Conservation (phyloP, 495 filamentous ascomycete species). For the Aspergillus nanangensis region DNA sequence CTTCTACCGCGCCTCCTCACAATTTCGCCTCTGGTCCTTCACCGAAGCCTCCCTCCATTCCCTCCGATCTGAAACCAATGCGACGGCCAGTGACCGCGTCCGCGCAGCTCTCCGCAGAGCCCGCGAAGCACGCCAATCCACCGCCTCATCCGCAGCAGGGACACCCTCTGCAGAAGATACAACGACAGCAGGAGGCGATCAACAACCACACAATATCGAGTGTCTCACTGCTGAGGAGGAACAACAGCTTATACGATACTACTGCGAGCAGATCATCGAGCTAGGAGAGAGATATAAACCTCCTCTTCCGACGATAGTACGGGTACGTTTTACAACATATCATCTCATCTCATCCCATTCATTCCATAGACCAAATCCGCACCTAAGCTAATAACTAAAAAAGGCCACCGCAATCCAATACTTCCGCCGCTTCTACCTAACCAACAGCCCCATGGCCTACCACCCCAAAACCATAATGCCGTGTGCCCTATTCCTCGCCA, state of each 20-base stretch:
- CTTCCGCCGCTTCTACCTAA: constrained; percentile 89
- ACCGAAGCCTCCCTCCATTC: constrained; percentile 64
- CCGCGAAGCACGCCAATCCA: constrained; percentile 35
- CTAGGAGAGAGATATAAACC: constrained; percentile 73
- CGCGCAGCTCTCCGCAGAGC: constrained; percentile 53
- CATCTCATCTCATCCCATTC: too few relatives aligned
- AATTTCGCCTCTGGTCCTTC: constrained; percentile 93
- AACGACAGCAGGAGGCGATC: constrained; percentile 25
- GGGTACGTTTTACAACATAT: constrained; percentile 40
- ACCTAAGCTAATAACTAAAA: not conserved
- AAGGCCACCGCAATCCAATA: constrained; percentile 89
- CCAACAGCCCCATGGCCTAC: constrained; percentile 92
- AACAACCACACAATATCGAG: constrained; percentile 53
- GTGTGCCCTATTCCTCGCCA: constrained; percentile 84
- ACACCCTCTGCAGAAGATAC: constrained; percentile 31
- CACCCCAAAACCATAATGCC: constrained; percentile 81
- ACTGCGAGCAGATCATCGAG: constrained; percentile 67
- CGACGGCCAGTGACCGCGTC: constrained; percentile 66
- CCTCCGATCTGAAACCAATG: constrained; percentile 71
- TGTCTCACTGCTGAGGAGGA: constrained; percentile 79
- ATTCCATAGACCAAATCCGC: too few relatives aligned
- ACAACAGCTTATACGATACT: constrained; percentile 72
- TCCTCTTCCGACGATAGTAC: constrained; percentile 74
- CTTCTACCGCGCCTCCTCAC: constrained; percentile 84
- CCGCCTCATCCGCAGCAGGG: constrained; percentile 33